Conservation (phyloP, 164 flowering plant species). For the Protea cynaroides region DNA sequence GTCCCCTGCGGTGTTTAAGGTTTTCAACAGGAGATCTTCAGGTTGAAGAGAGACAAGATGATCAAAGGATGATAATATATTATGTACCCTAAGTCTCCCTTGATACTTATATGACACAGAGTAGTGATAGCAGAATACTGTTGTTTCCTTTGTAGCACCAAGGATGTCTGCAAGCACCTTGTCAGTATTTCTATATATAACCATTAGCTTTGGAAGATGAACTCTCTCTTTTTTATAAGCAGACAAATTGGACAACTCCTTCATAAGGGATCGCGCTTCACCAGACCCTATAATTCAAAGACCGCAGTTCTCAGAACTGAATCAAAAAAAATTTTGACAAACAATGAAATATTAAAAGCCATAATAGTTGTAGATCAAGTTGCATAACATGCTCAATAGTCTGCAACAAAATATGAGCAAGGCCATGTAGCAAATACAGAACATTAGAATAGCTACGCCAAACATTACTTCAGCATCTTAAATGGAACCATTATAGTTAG, state of each 20-base stretch:
- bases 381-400: too few species aligned
- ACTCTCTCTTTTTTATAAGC: slow-evolving; percentile 24
- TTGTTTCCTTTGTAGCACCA: slow-evolving; percentile 55
- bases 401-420: too few species aligned
- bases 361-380: too few species aligned
- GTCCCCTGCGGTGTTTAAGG: slow-evolving; percentile 39
- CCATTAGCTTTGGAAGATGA: slow-evolving; percentile 49
- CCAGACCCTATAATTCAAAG: slow-evolving; percentile 66
- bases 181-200: slow-evolving; percentile 52
- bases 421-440: too few species aligned
- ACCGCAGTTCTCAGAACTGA: slow-evolving; percentile 1
- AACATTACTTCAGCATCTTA: too few species aligned
- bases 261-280: slow-evolving; percentile 78
- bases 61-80: slow-evolving; percentile 47
- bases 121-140: slow-evolving; percentile 53
- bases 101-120: slow-evolving; percentile 59
- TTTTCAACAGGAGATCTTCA: slow-evolving; percentile 56
- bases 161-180: slow-evolving; percentile 60
- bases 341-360: too few species aligned
- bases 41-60: slow-evolving; percentile 41
- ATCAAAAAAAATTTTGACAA: not conserved
- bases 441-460: too few species aligned
- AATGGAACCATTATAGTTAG: too few species aligned
- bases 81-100: slow-evolving; percentile 55
- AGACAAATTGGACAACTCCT: slow-evolving; percentile 37